phyloP scores from a whole-genome alignment of 257 asterid species.

The Orobanche coerulescens region DNA sequence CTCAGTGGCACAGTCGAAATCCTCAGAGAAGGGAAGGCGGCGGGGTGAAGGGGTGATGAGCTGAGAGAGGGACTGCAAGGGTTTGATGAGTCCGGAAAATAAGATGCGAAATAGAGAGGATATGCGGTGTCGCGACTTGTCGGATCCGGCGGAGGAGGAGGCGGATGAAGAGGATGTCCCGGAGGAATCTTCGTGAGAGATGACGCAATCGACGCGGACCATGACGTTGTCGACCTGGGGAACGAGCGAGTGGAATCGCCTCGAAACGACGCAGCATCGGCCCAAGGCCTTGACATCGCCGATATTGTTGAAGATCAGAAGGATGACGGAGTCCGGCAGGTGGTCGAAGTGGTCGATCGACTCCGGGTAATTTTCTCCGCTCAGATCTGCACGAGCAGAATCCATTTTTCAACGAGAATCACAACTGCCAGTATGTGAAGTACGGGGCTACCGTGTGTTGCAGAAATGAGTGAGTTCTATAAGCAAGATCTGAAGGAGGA shows the following conservation, averaged over 20 bases:
- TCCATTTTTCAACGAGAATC: constrained; percentile 24
- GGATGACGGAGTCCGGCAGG: constrained; percentile 60
- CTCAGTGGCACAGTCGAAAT: constrained; percentile 28
- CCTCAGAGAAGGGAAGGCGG: constrained; percentile 29
- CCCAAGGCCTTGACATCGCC: constrained; percentile 88
- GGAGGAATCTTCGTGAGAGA: constrained; percentile 72
- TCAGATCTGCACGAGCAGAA: constrained; percentile 50
- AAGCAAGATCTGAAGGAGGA: background rate
- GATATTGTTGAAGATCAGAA: constrained; percentile 74
- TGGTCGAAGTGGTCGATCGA: constrained; percentile 71
- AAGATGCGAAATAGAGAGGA: constrained; percentile 55
- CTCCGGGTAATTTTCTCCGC: constrained; percentile 37
- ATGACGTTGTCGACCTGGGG: constrained; percentile 79
- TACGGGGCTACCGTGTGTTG: background rate
- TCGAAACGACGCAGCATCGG: constrained; percentile 72
- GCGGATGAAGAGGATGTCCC: constrained; percentile 27
- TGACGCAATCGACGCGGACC: constrained; percentile 92
- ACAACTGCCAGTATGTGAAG: too few species aligned
- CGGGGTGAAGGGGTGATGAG: constrained; percentile 40
- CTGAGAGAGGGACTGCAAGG: constrained; percentile 64
- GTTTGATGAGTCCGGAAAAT: constrained; percentile 56
- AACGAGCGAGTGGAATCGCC: constrained; percentile 61
- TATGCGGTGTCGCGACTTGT: constrained; percentile 53
- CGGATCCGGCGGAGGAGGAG: constrained; percentile 22
- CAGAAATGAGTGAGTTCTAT: background rate